Base-by-base conservation (phyloP, 805 yeast species). In the Candida morakotiae region DNA sequence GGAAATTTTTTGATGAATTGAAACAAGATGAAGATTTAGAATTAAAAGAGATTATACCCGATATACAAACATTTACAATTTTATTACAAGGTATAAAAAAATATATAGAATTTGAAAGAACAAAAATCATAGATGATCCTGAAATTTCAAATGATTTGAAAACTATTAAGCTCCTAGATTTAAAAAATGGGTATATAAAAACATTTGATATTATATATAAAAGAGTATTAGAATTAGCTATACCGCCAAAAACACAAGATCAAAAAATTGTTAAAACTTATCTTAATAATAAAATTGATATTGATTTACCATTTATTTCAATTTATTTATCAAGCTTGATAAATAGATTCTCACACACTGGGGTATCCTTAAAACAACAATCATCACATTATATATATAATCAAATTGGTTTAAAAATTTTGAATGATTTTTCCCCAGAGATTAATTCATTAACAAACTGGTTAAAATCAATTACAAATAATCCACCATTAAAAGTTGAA, bases 21-120 rank as follows among this genome's bases (percentile, higher is more conserved):
- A 32, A 50, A 6, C 49, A 54, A 9, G 48, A 50, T 31, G 35
- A 44, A 6, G 44, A 38, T 3, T 18, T 35, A 2, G 28, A 39
- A 10, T 32, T 48, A 4, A 24, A 31, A 7, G 45, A 38, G 10
- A 27, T 47, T 11, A 49, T 47, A 11, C 64, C 73, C 4, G 56
- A 64, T 41, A 48, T 53, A 14, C 64, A 59, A 28, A 60, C 72
- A 1, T 67, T 64, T 29, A 61, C 71, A 4, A 64, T 63, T 15
- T 55, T 67, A 39, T 46, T 67, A 16, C 53, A 60, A 34, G 73
- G 73, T 2, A 34, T 58, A 18, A 58, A 53, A 31, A 47, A 46
- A 23, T 49, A 43, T 34, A 40, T 48, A n/a, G 18, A 40, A 6
- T 29, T 31, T 22, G 32, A 49, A n/a, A 50, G 53, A 11, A 45